These are phyloP conservation scores for Exserohilum turcica DNA, from an alignment of 2,329 filamentous ascomycete species.

Conservation along the genomic window DNA sequence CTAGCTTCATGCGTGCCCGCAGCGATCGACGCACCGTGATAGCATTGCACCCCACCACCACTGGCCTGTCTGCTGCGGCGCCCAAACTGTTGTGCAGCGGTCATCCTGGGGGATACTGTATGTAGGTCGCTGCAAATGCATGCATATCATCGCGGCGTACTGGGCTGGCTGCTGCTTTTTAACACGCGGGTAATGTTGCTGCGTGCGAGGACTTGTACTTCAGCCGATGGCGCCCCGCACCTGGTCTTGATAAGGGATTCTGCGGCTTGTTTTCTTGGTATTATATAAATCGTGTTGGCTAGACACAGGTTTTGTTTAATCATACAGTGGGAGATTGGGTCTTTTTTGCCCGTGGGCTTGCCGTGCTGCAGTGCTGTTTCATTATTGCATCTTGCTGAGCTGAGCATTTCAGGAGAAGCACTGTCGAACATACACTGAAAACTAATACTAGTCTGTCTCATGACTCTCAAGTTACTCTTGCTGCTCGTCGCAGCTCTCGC, in stretches of 20 bases:
- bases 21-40: conserved; percentile 26
- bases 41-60: conserved; percentile 26
- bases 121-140: not conserved
- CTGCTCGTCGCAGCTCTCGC: conserved; percentile 42
- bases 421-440: not conserved
- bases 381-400: too few relatives aligned
- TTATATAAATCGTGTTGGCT: too few relatives aligned
- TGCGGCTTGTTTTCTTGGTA: not conserved
- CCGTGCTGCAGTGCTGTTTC: too few relatives aligned
- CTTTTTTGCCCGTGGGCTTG: too few relatives aligned
- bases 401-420: not conserved
- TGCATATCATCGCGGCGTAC: conserved; percentile 8
- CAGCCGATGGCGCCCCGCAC: conserved; percentile 16
- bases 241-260: conserved; percentile 16
- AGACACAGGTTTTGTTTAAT: too few relatives aligned
- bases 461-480: conserved; percentile 31
- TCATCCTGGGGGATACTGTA: conserved; percentile 4
- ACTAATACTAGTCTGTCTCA: not conserved
- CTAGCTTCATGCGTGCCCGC: conserved; percentile 32
- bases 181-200: conserved; percentile 7
- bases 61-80: conserved; percentile 20
- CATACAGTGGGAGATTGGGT: not conserved
- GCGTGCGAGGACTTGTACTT: conserved; percentile 8
- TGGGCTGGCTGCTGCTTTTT: conserved; percentile 17
- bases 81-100: too few relatives aligned